Percentiles rank a stretch among this genome's conserved stretches.
phyloP scores from a whole-genome alignment of 768 basidiomycete species.

The Tylopilus felleus region DNA sequence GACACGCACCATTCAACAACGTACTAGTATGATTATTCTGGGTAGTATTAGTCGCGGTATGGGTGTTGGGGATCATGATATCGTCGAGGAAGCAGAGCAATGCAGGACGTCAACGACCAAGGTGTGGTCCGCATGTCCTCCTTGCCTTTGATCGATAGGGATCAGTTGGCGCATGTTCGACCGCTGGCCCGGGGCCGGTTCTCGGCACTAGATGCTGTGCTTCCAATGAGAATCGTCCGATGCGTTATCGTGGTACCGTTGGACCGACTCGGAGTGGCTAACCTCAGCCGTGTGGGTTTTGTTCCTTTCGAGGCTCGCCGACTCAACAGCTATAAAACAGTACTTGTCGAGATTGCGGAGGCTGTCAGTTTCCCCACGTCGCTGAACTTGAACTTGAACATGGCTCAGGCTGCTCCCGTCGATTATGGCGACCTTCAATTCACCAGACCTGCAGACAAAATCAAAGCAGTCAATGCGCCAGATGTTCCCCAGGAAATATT shows the following conservation, averaged over 20 bases:
- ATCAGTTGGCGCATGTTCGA: conserved; percentile 2
- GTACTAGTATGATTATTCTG: background rate
- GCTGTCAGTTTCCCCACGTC: background rate
- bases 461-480: conserved; percentile 38
- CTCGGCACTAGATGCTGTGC: no score
- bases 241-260: background rate
- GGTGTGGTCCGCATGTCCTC: background rate
- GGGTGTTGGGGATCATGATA: background rate
- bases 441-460: conserved; percentile 35
- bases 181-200: no score
- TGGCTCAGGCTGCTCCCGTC: conserved; percentile 14
- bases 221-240: no score
- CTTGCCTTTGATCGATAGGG: background rate
- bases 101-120: background rate
- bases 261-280: no score
- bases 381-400: no score
- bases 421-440: conserved; percentile 34
- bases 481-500: conserved; percentile 33
- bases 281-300: background rate
- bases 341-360: no score
- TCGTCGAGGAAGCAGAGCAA: background rate
- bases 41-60: no score
- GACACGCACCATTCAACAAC: background rate
- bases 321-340: no score
- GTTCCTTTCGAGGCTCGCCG: background rate